Evolutionary conservation across 2,329 filamentous ascomycete species (phyloP), one percentile per base, ranked within the genome.

Genomic region (Aureobasidium melanogenum): DNA sequence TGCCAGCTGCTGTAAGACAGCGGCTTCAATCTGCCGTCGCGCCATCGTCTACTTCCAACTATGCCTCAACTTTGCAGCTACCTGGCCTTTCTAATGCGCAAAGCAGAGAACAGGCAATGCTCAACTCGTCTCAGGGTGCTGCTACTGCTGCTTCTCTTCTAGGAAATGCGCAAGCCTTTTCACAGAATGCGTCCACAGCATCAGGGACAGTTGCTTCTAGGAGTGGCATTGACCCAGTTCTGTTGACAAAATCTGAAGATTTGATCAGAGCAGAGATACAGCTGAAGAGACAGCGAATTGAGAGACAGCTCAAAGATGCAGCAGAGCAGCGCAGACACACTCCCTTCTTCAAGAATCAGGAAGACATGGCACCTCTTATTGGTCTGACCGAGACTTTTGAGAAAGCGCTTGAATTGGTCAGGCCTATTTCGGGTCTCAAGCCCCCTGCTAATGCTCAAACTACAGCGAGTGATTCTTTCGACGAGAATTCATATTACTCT

Each of bases 401-500:
- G 39, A 70, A 90, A 73, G 86, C 95, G 64, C 79, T 93, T 70
- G 82, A 85, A 65, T 78, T 90, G 67, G 89, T 91, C 71, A 85
- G 87, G 73, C 85, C 85, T 61, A 80, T 86, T 67, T 83, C 87
- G 69, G 81, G 83, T 70, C 78, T 83, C 65, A 75, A 67, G 39
- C 71, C 75, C 64, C 72, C 75, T 63, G 78, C 79, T 79, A 82
- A 84, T 77, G 79, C 79, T 67, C 80, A 86, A 74, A 80, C 79
- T 70, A 84, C 85, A 73, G 81, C 83, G 70, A 88, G 82, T 81
- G 89, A 93, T 74, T 94, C 90, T 38, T 89, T 91, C 77, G 91
- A 97, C 76, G 88, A 95, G 73, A 91, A 95, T 71, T 94, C 91
- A 43, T 96, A 96, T 75, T 97, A 97, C 79, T 97, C 93, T 67